Base-by-base conservation (phyloP, 2,329 filamentous ascomycete genomes). In the Cercospora sesami region DNA sequence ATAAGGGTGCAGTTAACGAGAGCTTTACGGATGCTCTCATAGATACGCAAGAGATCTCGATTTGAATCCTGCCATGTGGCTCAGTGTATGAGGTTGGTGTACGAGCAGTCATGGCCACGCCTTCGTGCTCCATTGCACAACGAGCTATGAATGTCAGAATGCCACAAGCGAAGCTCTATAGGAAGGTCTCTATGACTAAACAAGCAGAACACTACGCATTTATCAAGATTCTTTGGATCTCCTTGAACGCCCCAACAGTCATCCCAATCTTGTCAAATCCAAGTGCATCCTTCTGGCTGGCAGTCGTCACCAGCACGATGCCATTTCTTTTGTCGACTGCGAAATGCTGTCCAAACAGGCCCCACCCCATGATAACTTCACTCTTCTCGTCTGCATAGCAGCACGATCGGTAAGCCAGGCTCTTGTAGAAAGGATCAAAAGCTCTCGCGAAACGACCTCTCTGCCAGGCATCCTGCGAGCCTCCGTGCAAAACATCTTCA, bases 271-370 rank as follows among this genome's bases (percentile, higher is more conserved):
- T 64, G 6, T 18, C 48, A 45, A 66, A 62, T 48, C 65, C 68
- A 14, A 67, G 45, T 21, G 66, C 36, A 7, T 62, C 55, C 36
- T 51, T 57, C 63, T 72, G 70, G 31, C 63, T 67, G 9, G 42
- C 63, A 9, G 71, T 74, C 63, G 71, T 75, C 18, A 70, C 73
- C 60, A 74, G 45, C 53, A 75, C 73, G 16, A 74, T 71, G n/a
- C 67, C 67, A 62, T 72, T 65, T 61, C 68, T 71, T 31, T 60
- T 64, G 57, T 75, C 73, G 30, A 73, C 61, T 42, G 72, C 26
- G 26, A 75, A 63, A 42, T 68, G 58, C 68, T 75, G 71, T 31
- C 72, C 72, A 67, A 66, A 69, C 10, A 73, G 68, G 3, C 72
- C 72, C 33, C 71, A 31, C 0, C 60, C 72, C 61, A 73, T 68